These are phyloP conservation scores for Trypanosoma mega DNA, from an alignment of 208 protist species.

Conservation along the genomic window DNA sequence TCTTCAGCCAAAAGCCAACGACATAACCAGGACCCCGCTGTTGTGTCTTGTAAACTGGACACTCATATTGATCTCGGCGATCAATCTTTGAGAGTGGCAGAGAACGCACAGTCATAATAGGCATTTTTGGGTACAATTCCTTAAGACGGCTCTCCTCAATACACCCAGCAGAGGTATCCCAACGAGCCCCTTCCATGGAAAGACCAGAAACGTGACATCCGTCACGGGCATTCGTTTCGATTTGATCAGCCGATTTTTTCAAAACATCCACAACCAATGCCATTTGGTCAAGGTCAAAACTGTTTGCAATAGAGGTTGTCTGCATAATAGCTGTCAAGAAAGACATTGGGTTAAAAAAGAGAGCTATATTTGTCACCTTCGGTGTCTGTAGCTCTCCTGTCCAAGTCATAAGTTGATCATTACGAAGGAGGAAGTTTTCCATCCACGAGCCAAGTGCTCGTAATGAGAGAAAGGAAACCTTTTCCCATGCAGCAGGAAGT, in stretches of 20 bases:
- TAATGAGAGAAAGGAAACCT: constrained; percentile 96
- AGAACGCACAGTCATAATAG: constrained; percentile 92
- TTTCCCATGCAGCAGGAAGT: constrained; percentile 94
- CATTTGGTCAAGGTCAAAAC: constrained; percentile 97
- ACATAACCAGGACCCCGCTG: constrained; percentile 94
- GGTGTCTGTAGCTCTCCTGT: constrained; percentile 91
- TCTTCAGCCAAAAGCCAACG: constrained; percentile 95
- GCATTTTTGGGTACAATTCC: constrained; percentile 94
- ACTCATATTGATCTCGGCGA: constrained; percentile 95
- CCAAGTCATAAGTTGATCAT: constrained; percentile 95
- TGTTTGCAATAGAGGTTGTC: constrained; percentile 96
- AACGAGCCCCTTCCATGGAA: constrained; percentile 97
- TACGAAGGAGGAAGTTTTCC: constrained; percentile 93
- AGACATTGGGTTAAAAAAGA: constrained; percentile 99
- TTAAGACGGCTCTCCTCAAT: constrained; percentile 95
- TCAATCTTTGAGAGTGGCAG: constrained; percentile 92
- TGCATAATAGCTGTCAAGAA: constrained; percentile 99
- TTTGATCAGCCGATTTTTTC: constrained; percentile 96
- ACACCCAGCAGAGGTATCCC: constrained; percentile 88
- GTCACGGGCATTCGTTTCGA: constrained; percentile 94
- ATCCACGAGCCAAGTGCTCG: constrained; percentile 95
- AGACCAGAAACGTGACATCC: constrained; percentile 97
- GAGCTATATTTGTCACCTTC: constrained; percentile 94
- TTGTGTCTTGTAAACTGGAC: constrained; percentile 98
- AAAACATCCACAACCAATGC: constrained; percentile 92